A percentile compares a stretch with the other conserved stretches of the same genome.
phyloP scores from a whole-genome alignment of 306 rosid species.

The Senna siamea region DNA sequence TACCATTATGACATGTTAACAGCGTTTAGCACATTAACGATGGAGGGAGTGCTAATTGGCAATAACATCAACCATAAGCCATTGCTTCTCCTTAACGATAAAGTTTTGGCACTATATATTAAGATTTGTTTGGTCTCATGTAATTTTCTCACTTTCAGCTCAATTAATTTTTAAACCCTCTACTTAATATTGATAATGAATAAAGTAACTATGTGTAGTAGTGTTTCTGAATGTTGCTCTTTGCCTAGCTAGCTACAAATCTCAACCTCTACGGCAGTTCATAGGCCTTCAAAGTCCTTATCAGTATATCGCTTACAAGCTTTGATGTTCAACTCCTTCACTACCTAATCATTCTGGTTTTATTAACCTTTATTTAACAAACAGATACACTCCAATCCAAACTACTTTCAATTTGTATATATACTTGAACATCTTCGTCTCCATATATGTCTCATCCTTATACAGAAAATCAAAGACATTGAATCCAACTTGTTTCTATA shows the following conservation, averaged over 20 bases:
- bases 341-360: constrained; percentile 38
- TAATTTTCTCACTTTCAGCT: neutral
- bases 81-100: constrained; percentile 44
- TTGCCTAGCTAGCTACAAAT: constrained; percentile 28
- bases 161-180: neutral
- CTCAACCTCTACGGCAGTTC: constrained; percentile 58
- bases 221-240: constrained; percentile 25
- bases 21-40: no score
- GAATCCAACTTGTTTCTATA: neutral
- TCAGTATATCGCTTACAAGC: constrained; percentile 60
- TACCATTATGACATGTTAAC: no score
- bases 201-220: neutral
- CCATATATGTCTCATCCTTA: constrained; percentile 31
- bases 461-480: neutral
- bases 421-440: constrained; percentile 10
- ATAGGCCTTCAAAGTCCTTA: constrained; percentile 46
- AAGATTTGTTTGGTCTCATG: constrained; percentile 3
- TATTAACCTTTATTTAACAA: constrained; percentile 11
- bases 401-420: constrained; percentile 20
- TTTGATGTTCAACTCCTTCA: constrained; percentile 43
- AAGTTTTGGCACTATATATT: neutral
- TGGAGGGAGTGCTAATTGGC: neutral
- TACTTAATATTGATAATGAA: neutral
- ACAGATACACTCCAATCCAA: neutral
- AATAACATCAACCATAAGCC: constrained; percentile 1